Base-by-base conservation (phyloP, 2,329 filamentous ascomycete genomes). In the Dryadomyces quercivorus region DNA sequence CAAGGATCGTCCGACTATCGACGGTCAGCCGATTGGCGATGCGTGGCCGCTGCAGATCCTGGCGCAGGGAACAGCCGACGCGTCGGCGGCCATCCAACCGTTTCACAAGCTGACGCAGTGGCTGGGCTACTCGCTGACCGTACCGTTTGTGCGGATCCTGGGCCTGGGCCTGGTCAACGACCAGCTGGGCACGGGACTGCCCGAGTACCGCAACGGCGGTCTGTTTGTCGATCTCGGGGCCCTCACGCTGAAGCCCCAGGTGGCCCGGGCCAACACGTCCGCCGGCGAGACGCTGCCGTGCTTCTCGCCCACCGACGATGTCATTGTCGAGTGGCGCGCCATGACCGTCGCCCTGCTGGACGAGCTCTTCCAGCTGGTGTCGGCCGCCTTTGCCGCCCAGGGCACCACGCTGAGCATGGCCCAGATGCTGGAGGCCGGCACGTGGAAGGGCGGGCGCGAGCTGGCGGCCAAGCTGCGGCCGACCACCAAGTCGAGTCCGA, bases 61-160 rank as follows among this genome's bases (percentile, higher is more conserved):
- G 86, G 85, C 84, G 90, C 21, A 47, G 12, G 22, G 7, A 3
- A 65, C 4, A 31, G 18, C 58, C 13, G 50, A 38, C 31, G 36
- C 50, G 1, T 49, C 75, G 60, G 54, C 56, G 0, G 44, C 50
- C 0, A 91, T 94, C 58, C 80, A 92, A 12, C 90, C 90, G 0
- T 95, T 95, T 72, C 91, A 55, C 53, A 95, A 95, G 70, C 78
- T 95, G 36, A 94, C 90, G 0, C 90, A 95, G 68, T 95, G 91
- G 91, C 83, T 95, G 54, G 88, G 86, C 52, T 95, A 95, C 70
- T 95, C 89, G 2, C 78, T 96, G 54, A 86, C 53, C 12, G 53
- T 55, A 16, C 53, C 53, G 26, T 55, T 55, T 50, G 42, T 51
- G 42, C 53, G 82, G 60, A 69, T 95, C 21, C 81, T 95, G 62